Base-by-base conservation (phyloP, 345 rosid genomes). In the Combretum micranthum region DNA sequence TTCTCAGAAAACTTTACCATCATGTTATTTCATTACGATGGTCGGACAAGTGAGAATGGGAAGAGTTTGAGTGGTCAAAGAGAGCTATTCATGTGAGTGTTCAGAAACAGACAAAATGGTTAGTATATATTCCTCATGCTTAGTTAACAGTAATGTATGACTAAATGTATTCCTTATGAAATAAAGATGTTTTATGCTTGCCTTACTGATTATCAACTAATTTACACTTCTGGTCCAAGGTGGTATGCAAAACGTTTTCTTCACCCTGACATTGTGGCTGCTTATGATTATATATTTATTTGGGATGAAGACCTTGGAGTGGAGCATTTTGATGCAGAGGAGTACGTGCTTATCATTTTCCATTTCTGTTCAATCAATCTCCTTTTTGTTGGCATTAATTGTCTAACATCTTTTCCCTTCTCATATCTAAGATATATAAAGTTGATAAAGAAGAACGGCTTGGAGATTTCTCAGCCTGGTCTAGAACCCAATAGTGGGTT, bases 221-320 rank as follows among this genome's bases (percentile, higher is more conserved):
- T 44, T 44, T 51, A 59, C 22, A 59, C 59, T 44, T 61, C 65
- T 52, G 39, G 0, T 52, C 50, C 50, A 64, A 89, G 99, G 97
- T 93, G 99, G 99, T 89, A 80, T 47, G 92, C 92, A 13, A 93
- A 93, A 70, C 85, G 99, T n/a, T 89, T 93, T 78, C 81, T 93
- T 57, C 99, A 89, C 71, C 99, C 99, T 3, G 91, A 85, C 69
- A 77, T 93, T 62, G 81, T 89, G 61, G 80, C 92, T 10, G 69
- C 90, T 11, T 93, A 87, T 66, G 99, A 93, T 13, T 89, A 93
- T 71, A 82, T 93, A 52, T 93, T 93, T 57, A 64, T 93, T 43
- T 93, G 97, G 99, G 99, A 93, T 42, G 97, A 93, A 69, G 99
- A 93, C 85, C 92, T 93, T 53, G 97, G 99, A 14, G 71, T 89